Percentiles rank a stretch among this genome's conserved stretches.
Evolutionary conservation across 2,329 filamentous ascomycete species (phyloP).

Genomic region (Elsinoe ampelina): DNA sequence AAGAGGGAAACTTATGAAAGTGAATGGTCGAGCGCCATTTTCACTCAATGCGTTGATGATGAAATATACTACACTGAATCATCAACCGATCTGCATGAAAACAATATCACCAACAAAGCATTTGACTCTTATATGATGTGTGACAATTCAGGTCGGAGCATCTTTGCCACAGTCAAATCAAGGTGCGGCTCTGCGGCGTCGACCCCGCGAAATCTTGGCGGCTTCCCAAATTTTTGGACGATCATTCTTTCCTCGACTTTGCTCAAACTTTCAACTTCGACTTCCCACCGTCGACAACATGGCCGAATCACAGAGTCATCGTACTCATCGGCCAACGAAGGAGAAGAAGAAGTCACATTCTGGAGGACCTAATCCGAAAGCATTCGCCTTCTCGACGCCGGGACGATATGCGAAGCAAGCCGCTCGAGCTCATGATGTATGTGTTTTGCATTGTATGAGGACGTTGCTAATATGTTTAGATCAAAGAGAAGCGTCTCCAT

Average conservation of each 20-base stretch:
- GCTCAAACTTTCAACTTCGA: background rate
- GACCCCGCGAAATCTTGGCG: slow-evolving; percentile 10
- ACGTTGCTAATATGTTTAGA: slow-evolving; percentile 38
- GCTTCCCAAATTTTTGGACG: slow-evolving; percentile 4
- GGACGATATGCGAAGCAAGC: slow-evolving; percentile 70
- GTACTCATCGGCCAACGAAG: slow-evolving; percentile 77
- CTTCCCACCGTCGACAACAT: slow-evolving; percentile 20
- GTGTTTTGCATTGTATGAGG: slow-evolving; percentile 16
- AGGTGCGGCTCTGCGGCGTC: slow-evolving; percentile 3
- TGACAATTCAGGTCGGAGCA: too few relatives aligned
- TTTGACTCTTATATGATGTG: too few relatives aligned
- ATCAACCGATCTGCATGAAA: too few relatives aligned
- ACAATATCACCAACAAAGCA: too few relatives aligned
- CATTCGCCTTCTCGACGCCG: slow-evolving; percentile 75
- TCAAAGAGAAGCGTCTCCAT: slow-evolving; percentile 93
- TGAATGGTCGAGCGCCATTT: too few relatives aligned
- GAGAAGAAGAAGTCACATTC: slow-evolving; percentile 66
- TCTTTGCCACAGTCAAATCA: background rate
- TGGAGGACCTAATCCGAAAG: slow-evolving; percentile 73
- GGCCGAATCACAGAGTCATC: slow-evolving; percentile 60
- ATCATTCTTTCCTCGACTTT: background rate
- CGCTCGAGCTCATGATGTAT: slow-evolving; percentile 61
- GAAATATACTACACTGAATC: too few relatives aligned
- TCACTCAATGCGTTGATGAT: too few relatives aligned
- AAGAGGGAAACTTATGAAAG: too few relatives aligned